Evolutionary conservation across 2,329 filamentous ascomycete species (phyloP).

Genomic region (Claviceps quebecensis): DNA sequence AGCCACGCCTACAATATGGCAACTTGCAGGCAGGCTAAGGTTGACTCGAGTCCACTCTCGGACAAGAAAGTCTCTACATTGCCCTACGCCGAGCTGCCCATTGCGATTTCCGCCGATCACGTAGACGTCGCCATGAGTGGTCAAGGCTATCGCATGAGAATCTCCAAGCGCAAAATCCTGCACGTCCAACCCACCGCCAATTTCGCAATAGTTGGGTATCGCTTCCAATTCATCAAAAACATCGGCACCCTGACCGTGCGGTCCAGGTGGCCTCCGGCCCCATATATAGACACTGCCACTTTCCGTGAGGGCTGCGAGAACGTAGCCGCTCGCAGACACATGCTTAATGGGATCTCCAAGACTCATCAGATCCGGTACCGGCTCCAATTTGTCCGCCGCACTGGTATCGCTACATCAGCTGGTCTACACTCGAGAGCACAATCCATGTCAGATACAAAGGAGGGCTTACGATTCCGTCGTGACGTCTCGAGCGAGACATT

Average conservation of each 20-base stretch:
- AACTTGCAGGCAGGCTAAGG: constrained; percentile 14
- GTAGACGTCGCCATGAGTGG: constrained; percentile 33
- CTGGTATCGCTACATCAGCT: constrained; percentile 14
- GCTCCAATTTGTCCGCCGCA: constrained; percentile 30
- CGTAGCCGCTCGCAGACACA: constrained; percentile 42
- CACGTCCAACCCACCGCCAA: constrained; percentile 36
- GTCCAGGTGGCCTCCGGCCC: constrained; percentile 26
- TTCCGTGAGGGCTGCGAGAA: constrained; percentile 41
- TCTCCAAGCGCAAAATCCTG: constrained; percentile 44
- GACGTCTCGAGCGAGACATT: constrained; percentile 40
- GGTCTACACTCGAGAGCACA: neutral
- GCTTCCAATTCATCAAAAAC: constrained; percentile 17
- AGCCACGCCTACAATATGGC: constrained; percentile 25
- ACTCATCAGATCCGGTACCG: constrained; percentile 34
- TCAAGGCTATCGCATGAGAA: constrained; percentile 43
- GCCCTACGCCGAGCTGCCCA: constrained; percentile 42
- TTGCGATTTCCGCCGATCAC: constrained; percentile 42
- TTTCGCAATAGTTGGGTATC: constrained; percentile 29
- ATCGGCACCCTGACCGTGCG: constrained; percentile 7
- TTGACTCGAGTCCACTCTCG: constrained; percentile 24
- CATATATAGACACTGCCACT: constrained; percentile 47
- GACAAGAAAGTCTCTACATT: constrained; percentile 6
- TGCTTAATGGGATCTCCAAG: constrained; percentile 38
- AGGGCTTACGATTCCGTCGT: constrained; percentile 21
- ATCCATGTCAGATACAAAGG: neutral